Conservation (phyloP, 345 rosid species). For the Hibiscus mutabilis region DNA sequence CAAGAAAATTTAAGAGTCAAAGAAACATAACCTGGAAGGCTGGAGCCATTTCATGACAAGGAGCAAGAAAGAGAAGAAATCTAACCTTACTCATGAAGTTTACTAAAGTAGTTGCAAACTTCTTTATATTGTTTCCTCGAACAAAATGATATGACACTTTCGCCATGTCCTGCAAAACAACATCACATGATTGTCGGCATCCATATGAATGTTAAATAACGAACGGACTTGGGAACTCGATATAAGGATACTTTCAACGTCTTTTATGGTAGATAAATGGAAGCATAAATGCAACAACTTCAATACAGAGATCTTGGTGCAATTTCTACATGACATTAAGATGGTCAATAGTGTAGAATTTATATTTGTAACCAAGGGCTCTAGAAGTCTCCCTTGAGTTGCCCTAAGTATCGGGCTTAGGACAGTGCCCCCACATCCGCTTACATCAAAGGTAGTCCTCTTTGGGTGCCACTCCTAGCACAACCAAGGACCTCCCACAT, state of each 20-base stretch:
- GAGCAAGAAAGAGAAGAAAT: slow-evolving; percentile 7
- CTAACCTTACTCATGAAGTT: slow-evolving; percentile 45
- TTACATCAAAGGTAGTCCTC: neutral
- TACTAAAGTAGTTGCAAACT: slow-evolving; percentile 66
- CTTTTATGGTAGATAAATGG: neutral
- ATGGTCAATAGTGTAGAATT: neutral
- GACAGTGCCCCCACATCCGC: neutral
- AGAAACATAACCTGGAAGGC: neutral
- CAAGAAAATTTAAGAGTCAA: neutral
- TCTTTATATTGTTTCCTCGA: slow-evolving; percentile 61
- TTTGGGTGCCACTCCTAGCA: neutral
- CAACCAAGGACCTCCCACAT: neutral
- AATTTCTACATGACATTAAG: neutral
- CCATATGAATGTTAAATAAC: neutral
- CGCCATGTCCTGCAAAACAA: slow-evolving; percentile 71
- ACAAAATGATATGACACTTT: slow-evolving; percentile 78
- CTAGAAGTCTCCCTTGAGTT: neutral
- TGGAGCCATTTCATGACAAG: neutral
- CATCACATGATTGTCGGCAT: neutral
- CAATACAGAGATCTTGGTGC: neutral
- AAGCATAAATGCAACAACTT: neutral
- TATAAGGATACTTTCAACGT: neutral
- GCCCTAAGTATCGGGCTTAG: neutral
- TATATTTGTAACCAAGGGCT: neutral
- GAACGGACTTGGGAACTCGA: slow-evolving; percentile 4